These are phyloP conservation scores for Kuraishia piskuri DNA, from an alignment of 805 yeast genomes.

Conservation along the genomic window DNA sequence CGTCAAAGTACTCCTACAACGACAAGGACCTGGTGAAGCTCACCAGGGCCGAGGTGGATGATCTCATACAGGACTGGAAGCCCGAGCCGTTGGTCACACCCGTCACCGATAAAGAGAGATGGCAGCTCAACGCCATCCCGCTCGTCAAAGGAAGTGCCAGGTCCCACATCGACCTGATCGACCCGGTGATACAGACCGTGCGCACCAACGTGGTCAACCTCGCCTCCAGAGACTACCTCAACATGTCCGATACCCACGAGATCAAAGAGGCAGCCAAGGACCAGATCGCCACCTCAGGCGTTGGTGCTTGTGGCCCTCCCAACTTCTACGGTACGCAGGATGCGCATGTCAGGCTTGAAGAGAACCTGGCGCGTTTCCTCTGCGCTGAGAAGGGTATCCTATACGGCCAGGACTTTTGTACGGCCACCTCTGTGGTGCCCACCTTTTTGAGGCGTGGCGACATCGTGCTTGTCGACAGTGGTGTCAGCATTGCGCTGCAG, in stretches of 20 bases:
- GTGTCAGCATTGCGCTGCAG: constrained; percentile 68
- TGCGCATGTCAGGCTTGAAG: constrained; percentile 74
- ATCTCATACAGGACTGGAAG: constrained; percentile 81
- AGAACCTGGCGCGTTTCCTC: constrained; percentile 64
- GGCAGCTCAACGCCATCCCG: constrained; percentile 63
- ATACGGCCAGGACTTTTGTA: constrained; percentile 88
- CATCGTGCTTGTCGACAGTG: constrained; percentile 78
- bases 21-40: constrained; percentile 63
- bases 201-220: constrained; percentile 46
- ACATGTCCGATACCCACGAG: constrained; percentile 39
- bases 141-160: constrained; percentile 48
- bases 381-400: constrained; percentile 73
- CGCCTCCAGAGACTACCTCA: constrained; percentile 64
- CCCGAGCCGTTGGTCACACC: constrained; percentile 76
- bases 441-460: constrained; percentile 96
- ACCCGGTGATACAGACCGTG: constrained; percentile 15
- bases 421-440: constrained; percentile 83
- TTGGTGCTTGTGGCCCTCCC: constrained; percentile 98
- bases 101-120: constrained; percentile 39
- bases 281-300: constrained; percentile 68
- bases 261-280: constrained; percentile 46
- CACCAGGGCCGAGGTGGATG: constrained; percentile 61
- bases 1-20: constrained; percentile 67
- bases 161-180: constrained; percentile 21
- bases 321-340: constrained; percentile 96